A percentile compares a stretch with the other conserved stretches of the same genome.
Conservation (phyloP, 2,329 filamentous ascomycete species). For the Clarireedia homoeocarpa region DNA sequence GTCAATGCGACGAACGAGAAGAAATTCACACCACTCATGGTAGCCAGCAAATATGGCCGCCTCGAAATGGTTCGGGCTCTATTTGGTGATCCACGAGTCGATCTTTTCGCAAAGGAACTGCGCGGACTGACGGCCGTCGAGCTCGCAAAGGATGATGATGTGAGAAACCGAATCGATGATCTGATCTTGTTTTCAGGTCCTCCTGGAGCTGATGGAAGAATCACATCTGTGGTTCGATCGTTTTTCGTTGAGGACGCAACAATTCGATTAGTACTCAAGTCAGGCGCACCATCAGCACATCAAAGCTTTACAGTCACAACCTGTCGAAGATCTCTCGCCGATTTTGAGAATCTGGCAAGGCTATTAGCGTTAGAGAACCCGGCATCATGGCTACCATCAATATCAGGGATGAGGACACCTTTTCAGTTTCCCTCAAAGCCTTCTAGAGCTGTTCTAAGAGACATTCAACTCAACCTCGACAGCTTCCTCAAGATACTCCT, state of each 20-base stretch:
- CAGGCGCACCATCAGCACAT: slow-evolving; percentile 73
- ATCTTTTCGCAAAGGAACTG: slow-evolving; percentile 73
- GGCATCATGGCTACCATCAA: slow-evolving; percentile 84
- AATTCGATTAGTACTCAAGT: slow-evolving; percentile 88
- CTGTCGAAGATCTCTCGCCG: slow-evolving; percentile 74
- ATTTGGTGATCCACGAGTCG: slow-evolving; percentile 81
- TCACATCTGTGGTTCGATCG: slow-evolving; percentile 86
- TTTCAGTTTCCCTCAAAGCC: slow-evolving; percentile 92
- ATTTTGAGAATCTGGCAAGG: slow-evolving; percentile 85
- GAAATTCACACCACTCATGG: slow-evolving; percentile 91
- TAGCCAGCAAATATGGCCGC: slow-evolving; percentile 95
- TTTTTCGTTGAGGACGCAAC: slow-evolving; percentile 97
- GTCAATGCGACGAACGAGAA: slow-evolving; percentile 94
- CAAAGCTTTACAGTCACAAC: slow-evolving; percentile 91
- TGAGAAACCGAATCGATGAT: slow-evolving; percentile 93
- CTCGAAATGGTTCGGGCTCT: slow-evolving; percentile 86
- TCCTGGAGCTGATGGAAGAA: slow-evolving; percentile 66
- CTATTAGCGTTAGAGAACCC: slow-evolving; percentile 85
- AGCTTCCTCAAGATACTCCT: slow-evolving; percentile 82
- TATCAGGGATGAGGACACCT: slow-evolving; percentile 71
- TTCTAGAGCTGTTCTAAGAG: slow-evolving; percentile 75
- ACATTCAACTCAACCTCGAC: slow-evolving; percentile 80
- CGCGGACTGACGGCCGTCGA: slow-evolving; percentile 91
- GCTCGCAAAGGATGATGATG: slow-evolving; percentile 94
- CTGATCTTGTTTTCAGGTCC: slow-evolving; percentile 73